These are phyloP conservation scores for Pharnaceum exiguum DNA, from an alignment of 148 eudicot species.

Conservation along the genomic window DNA sequence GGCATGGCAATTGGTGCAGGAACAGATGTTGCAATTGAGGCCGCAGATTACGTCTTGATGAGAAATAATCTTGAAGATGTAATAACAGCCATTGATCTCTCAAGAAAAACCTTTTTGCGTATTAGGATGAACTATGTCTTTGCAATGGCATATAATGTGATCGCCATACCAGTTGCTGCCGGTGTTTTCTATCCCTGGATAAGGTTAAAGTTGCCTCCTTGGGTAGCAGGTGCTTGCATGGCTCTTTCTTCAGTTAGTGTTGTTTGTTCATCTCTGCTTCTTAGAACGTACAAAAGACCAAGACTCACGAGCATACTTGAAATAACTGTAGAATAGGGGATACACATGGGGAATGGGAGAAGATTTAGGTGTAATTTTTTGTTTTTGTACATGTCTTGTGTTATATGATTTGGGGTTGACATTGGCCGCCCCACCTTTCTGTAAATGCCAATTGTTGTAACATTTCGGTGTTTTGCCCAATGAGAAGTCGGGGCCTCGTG, in stretches of 20 bases:
- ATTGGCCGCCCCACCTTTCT: constrained; percentile 4
- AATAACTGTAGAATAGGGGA: constrained; percentile 70
- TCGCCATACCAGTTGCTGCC: constrained; percentile 87
- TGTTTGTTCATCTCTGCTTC: constrained; percentile 93
- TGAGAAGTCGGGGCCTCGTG: background rate
- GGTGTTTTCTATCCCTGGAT: constrained; percentile 77
- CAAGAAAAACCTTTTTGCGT: constrained; percentile 77
- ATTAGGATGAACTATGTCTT: constrained; percentile 79
- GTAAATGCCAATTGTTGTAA: constrained; percentile 17
- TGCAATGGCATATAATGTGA: constrained; percentile 83
- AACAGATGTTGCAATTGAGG: constrained; percentile 93
- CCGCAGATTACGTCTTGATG: constrained; percentile 94
- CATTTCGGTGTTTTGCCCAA: constrained; percentile 3
- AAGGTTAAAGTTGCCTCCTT: constrained; percentile 68
- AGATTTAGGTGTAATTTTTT: background rate
- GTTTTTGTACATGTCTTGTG: constrained; percentile 18
- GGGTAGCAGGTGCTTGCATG: constrained; percentile 99
- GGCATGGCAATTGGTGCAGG: constrained; percentile 99
- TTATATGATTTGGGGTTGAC: background rate
- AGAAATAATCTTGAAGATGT: constrained; percentile 89
- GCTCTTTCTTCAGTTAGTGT: constrained; percentile 93
- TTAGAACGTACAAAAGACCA: constrained; percentile 76
- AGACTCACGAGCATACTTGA: constrained; percentile 85
- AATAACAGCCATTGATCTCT: constrained; percentile 92
- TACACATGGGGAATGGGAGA: constrained; percentile 2